Base-by-base conservation (phyloP, 2,329 filamentous ascomycete species). In the Dactylellina parvicollis region DNA sequence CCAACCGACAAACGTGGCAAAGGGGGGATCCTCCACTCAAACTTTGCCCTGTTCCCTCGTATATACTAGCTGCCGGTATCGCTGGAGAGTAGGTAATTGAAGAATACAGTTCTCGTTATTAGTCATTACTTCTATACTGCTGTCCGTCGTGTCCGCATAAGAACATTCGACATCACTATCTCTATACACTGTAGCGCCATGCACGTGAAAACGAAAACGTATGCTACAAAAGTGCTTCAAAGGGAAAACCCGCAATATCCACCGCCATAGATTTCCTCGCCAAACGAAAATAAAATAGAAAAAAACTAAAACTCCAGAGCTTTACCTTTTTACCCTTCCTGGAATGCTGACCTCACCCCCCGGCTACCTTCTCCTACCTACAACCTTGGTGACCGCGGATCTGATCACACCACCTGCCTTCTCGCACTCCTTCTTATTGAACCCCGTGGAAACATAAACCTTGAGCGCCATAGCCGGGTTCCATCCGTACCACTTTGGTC, bases 391-490 rank as follows among this genome's bases (percentile, higher is more conserved):
- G 76, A 98, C 91, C 12, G 95, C 94, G 82, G 97, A 93, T 72
- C 94, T 86, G 76, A 99, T 93, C 8, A 87, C 89, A 5, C 89
- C 88, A 12, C 93, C 95, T 0, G 95, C 92, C 84, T 96, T 96
- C 83, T 99, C 96, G 61, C 93, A 90, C 81, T 99, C 95, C 83
- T 96, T 97, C 84, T 91, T 96, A 22, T 91, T 90, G 75, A 99
- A 83, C 1, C 91, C 95, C 3, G 87, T 91, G 0, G 93, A 96
- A 60, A 97, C 85, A 79, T 94, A 98, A 10, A 98, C 87, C 82
- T 98, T 97, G 75, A 99, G 85, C 1, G 57, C 70, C 0, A 72
- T 61, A 10, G 92, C 92, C 8, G 95, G 92, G 72, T 87, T 86
- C 83, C 90, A 91, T 34, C 85, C 85, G 44, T 87, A 85, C 69